Conservation (phyloP, 441 rosid genomes). For the Erodium texanum region DNA sequence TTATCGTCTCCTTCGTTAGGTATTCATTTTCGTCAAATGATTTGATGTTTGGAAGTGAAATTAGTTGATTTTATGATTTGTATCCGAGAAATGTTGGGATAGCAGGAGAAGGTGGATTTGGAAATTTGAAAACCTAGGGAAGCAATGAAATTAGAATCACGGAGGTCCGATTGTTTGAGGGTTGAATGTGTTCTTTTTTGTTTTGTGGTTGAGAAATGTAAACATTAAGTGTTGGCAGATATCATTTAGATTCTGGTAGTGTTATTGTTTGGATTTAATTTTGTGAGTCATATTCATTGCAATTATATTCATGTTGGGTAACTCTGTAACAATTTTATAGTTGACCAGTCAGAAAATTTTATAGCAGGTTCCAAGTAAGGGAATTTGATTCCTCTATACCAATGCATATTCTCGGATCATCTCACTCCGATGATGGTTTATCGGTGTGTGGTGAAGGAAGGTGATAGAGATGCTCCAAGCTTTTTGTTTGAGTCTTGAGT, state of each 20-base stretch:
- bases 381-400: constrained; percentile 62
- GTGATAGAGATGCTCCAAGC: constrained; percentile 93
- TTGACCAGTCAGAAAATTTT: constrained; percentile 45
- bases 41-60: not conserved
- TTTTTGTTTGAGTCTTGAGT: constrained; percentile 87
- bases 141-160: no score
- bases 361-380: constrained; percentile 60
- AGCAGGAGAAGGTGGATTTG: not conserved
- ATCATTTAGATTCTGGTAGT: no score
- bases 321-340: constrained; percentile 24
- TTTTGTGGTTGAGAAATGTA: no score
- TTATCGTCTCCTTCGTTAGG: constrained; percentile 37
- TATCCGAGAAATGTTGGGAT: no score
- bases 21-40: constrained; percentile 4
- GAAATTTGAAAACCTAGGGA: not conserved
- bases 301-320: not conserved
- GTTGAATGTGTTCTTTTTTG: no score
- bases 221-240: no score
- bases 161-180: not conserved
- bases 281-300: no score
- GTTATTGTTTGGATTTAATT: no score
- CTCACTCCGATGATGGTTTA: constrained; percentile 81
- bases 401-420: constrained; percentile 76
- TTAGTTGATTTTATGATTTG: not conserved
- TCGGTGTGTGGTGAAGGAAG: constrained; percentile 83